Evolutionary conservation across 257 asterid genomes (phyloP).

Genomic region (Nicotiana otophora): DNA sequence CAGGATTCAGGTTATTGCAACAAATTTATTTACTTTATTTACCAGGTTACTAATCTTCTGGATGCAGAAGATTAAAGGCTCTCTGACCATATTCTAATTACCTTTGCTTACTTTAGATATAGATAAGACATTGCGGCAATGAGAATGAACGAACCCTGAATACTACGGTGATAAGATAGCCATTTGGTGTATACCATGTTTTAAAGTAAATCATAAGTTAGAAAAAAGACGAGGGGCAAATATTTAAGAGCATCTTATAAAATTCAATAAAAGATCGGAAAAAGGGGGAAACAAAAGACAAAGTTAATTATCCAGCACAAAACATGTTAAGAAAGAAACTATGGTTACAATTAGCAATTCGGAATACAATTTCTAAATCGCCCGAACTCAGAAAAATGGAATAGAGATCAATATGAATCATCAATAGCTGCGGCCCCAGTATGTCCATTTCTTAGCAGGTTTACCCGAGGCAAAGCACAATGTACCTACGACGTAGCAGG

Average conservation of each 20-base stretch:
- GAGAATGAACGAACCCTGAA: no score
- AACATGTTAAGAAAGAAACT: neutral
- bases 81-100: no score
- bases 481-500: conserved; percentile 33
- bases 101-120: no score
- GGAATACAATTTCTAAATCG: neutral
- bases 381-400: neutral
- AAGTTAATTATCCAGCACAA: neutral
- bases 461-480: conserved; percentile 65
- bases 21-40: neutral
- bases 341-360: neutral
- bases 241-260: neutral
- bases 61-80: no score
- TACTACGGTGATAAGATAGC: neutral
- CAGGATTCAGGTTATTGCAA: neutral
- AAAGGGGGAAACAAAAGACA: neutral
- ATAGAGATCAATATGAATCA: neutral
- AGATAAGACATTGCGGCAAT: no score
- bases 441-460: conserved; percentile 72
- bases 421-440: conserved; percentile 75
- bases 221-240: neutral
- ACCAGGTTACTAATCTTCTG: neutral
- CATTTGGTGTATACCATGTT: neutral
- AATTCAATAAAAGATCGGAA: neutral
- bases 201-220: neutral